Percentiles rank a stretch among this genome's conserved stretches.
Conservation (phyloP, 495 filamentous ascomycete species). For the Copromyces sp. region DNA sequence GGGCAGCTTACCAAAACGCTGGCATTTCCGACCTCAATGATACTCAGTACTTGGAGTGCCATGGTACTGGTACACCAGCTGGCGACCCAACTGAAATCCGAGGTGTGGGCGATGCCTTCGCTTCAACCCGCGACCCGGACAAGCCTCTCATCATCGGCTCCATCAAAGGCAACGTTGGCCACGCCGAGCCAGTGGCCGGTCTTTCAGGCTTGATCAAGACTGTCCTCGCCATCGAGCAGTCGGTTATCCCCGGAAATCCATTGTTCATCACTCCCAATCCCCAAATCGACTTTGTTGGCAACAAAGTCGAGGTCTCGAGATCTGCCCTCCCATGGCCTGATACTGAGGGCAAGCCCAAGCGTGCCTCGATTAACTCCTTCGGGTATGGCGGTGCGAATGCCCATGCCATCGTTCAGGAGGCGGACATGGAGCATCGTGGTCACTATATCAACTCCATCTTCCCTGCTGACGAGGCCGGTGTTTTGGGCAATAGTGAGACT, state of each 20-base stretch:
- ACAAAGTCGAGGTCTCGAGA: neutral
- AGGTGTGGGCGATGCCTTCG: slow-evolving; percentile 17
- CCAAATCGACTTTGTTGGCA: slow-evolving; percentile 16
- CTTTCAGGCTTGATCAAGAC: slow-evolving; percentile 31
- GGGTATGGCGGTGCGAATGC: slow-evolving; percentile 47
- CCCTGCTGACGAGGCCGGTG: neutral
- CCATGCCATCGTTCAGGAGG: slow-evolving; percentile 38
- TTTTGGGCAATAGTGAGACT: neutral
- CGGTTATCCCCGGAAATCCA: slow-evolving; percentile 23
- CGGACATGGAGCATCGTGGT: neutral
- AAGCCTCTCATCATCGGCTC: slow-evolving; percentile 24
- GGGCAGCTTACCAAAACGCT: slow-evolving; percentile 26
- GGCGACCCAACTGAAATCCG: slow-evolving; percentile 38
- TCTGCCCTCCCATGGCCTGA: slow-evolving; percentile 5
- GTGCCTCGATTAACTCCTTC: slow-evolving; percentile 44
- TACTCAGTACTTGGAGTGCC: slow-evolving; percentile 39
- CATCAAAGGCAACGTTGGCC: slow-evolving; percentile 38
- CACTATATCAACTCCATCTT: neutral
- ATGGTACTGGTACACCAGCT: slow-evolving; percentile 38
- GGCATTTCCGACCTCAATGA: slow-evolving; percentile 7
- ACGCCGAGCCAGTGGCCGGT: slow-evolving; percentile 28
- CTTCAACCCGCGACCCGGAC: neutral
- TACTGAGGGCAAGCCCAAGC: neutral
- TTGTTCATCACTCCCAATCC: slow-evolving; percentile 33
- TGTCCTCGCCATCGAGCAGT: slow-evolving; percentile 24